These are phyloP conservation scores for Tripidium arundinaceum DNA, from an alignment of 202 grass and related monocot species.

Conservation along the genomic window DNA sequence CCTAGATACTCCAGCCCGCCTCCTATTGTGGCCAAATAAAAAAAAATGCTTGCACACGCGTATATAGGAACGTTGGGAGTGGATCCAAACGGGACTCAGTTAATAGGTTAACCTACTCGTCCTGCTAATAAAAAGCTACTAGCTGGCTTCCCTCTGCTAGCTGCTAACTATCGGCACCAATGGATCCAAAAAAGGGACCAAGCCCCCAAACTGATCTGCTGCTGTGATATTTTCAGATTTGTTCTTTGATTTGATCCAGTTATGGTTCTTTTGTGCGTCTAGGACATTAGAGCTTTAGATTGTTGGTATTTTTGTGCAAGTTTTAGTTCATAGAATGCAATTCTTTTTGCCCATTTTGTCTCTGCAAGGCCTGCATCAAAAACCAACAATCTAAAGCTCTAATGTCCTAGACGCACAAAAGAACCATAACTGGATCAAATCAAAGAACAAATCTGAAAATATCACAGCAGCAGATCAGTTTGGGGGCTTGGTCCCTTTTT, in stretches of 20 bases:
- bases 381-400: not conserved
- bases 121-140: not conserved
- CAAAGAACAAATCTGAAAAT: not conserved
- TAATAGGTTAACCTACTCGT: not conserved
- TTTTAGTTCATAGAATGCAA: not conserved
- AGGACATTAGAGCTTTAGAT: not conserved
- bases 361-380: not conserved
- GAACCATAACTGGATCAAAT: not conserved
- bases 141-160: not conserved
- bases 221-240: not conserved
- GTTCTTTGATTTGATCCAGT: not conserved
- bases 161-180: not conserved
- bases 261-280: not conserved
- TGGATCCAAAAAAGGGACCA: not conserved
- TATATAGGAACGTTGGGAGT: not conserved
- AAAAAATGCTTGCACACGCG: not conserved
- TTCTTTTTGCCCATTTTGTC: not conserved
- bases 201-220: not conserved
- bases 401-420: not conserved
- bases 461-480: not conserved
- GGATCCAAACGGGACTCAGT: not conserved
- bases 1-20: not conserved
- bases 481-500: not conserved
- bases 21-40: not conserved
- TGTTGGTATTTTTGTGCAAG: not conserved